A percentile compares a stretch with the other conserved stretches of the same genome.
Conservation (phyloP, 2,329 filamentous ascomycete species). For the Achaetomium macrosporum region DNA sequence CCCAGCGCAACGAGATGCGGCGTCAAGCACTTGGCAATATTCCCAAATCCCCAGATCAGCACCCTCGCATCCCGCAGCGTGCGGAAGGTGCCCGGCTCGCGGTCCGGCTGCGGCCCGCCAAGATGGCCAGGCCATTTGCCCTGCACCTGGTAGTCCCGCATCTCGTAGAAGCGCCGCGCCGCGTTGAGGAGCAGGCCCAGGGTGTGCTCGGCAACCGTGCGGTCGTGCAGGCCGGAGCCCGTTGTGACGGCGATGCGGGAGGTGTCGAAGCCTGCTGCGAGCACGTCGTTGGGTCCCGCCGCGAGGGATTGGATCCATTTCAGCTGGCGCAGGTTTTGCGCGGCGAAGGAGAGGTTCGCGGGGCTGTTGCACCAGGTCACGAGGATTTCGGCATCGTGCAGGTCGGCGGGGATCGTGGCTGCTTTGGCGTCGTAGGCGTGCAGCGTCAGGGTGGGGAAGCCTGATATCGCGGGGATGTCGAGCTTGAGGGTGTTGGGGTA, state of each 20-base stretch:
- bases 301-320: conserved; percentile 62
- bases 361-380: conserved; percentile 57
- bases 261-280: conserved; percentile 53
- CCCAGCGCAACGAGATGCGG: conserved; percentile 51
- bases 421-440: conserved; percentile 54
- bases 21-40: conserved; percentile 56
- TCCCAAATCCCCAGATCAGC: conserved; percentile 60
- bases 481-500: conserved; percentile 59
- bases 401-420: conserved; percentile 47
- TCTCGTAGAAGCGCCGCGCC: conserved; percentile 54
- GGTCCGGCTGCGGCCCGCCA: conserved; percentile 54
- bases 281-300: conserved; percentile 60
- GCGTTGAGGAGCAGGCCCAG: conserved; percentile 51
- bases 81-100: conserved; percentile 51
- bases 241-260: conserved; percentile 49
- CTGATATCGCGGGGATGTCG: conserved; percentile 49
- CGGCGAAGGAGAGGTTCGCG: conserved; percentile 54
- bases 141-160: conserved; percentile 56
- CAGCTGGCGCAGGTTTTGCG: conserved; percentile 41
- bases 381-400: conserved; percentile 54
- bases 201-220: conserved; percentile 59
- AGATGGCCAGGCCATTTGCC: conserved; percentile 55
- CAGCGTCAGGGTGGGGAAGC: conserved; percentile 49
- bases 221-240: conserved; percentile 58
- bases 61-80: conserved; percentile 54